phyloP scores from a whole-genome alignment of 2,329 filamentous ascomycete species.

The Colletotrichum endophyticum region DNA sequence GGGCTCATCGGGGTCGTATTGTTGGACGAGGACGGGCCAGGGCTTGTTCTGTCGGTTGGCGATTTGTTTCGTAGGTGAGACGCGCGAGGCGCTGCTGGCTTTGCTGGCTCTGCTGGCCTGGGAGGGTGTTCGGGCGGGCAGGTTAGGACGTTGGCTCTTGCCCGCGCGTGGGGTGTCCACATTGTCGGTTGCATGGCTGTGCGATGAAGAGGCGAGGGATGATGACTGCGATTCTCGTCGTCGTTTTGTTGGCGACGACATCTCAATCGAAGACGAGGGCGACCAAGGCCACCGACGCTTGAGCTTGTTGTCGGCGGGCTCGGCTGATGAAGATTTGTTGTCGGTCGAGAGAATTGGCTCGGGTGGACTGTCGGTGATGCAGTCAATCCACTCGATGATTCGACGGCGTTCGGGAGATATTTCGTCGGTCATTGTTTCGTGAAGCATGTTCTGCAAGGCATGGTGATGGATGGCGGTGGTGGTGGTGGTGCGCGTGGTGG shows the following conservation, averaged over 20 bases:
- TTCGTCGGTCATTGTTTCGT: neutral
- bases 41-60: neutral
- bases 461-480: neutral
- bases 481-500: neutral
- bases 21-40: neutral
- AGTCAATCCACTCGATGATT: neutral
- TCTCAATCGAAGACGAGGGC: neutral
- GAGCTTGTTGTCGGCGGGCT: neutral
- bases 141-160: neutral
- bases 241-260: neutral
- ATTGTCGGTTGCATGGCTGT: neutral
- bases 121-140: neutral
- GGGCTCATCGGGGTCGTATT: neutral
- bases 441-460: neutral
- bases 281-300: neutral
- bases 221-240: neutral
- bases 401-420: neutral
- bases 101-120: neutral
- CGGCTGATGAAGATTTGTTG: neutral
- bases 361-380: neutral
- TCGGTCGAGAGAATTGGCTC: neutral
- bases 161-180: neutral
- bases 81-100: neutral
- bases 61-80: neutral
- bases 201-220: neutral